A percentile compares a stretch with the other conserved stretches of the same genome.
Evolutionary conservation across 2,329 filamentous ascomycete genomes (phyloP).

Genomic region (Colletotrichum abscissum): DNA sequence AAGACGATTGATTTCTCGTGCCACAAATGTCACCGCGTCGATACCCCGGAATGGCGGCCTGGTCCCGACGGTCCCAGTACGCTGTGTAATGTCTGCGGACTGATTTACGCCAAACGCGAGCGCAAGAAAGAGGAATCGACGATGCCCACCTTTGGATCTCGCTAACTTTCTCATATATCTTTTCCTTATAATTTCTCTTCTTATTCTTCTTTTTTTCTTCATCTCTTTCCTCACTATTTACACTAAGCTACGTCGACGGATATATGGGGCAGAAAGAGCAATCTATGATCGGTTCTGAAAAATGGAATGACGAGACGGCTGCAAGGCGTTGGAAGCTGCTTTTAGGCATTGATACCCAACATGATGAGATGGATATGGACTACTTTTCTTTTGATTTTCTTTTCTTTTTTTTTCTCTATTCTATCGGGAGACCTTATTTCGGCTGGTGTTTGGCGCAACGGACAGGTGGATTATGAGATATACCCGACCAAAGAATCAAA

Average conservation of each 20-base stretch:
- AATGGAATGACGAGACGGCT: background rate
- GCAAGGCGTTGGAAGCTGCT: background rate
- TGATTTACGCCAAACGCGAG: conserved; percentile 54
- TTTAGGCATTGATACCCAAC: conserved; percentile 4
- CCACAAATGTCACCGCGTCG: conserved; percentile 71
- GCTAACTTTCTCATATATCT: background rate
- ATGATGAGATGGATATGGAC: background rate
- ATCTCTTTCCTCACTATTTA: background rate
- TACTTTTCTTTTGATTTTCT: background rate
- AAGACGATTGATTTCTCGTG: conserved; percentile 42
- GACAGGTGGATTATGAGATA: conserved; percentile 19
- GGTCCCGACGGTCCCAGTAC: conserved; percentile 80
- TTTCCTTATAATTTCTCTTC: no score
- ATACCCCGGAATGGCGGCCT: conserved; percentile 81
- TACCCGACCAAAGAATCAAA: conserved; percentile 20
- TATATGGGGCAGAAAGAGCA: background rate
- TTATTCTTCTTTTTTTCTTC: background rate
- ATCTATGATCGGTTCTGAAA: background rate
- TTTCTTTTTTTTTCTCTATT: background rate
- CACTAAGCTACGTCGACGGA: background rate
- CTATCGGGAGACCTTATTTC: background rate
- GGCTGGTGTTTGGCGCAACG: conserved; percentile 7
- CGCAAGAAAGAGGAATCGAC: conserved; percentile 33
- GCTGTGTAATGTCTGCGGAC: conserved; percentile 78
- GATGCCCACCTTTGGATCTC: conserved; percentile 18